These are phyloP conservation scores for Talaromyces atroroseus DNA, from an alignment of 2,329 filamentous ascomycete genomes.

Conservation along the genomic window DNA sequence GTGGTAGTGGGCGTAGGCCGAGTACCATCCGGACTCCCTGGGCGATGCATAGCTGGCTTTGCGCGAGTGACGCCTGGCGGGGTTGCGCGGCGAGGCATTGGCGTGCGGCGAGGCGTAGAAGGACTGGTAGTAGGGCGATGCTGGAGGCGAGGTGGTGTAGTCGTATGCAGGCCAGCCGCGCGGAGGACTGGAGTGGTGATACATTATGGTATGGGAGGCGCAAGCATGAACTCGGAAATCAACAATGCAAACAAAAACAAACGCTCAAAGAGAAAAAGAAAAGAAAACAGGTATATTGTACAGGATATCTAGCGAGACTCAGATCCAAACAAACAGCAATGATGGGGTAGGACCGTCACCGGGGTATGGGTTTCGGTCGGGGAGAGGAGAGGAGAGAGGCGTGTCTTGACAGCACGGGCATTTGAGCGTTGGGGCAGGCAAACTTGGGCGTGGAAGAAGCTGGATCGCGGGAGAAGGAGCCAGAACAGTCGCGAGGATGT, in stretches of 20 bases:
- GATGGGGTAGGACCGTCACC: slow-evolving; percentile 36
- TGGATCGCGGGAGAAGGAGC: not conserved
- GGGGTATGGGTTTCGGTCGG: slow-evolving; percentile 37
- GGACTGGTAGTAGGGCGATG: slow-evolving; percentile 44
- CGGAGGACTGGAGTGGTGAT: slow-evolving; percentile 43
- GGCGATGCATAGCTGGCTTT: slow-evolving; percentile 52
- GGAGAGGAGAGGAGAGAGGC: slow-evolving; percentile 35
- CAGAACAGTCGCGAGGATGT: not conserved
- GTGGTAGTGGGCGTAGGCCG: slow-evolving; percentile 44
- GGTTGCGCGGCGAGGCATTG: slow-evolving; percentile 41
- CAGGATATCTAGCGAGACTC: slow-evolving; percentile 39
- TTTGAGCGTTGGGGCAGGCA: slow-evolving; percentile 34
- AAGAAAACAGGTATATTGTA: slow-evolving; percentile 35
- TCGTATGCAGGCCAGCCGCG: slow-evolving; percentile 46
- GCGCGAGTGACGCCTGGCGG: slow-evolving; percentile 49
- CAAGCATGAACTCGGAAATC: slow-evolving; percentile 26
- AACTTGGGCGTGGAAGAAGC: slow-evolving; percentile 11
- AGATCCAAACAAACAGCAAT: slow-evolving; percentile 19
- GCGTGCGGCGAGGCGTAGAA: slow-evolving; percentile 53
- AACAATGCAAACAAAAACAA: slow-evolving; percentile 16
- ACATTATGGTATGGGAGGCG: slow-evolving; percentile 34
- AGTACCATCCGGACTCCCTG: slow-evolving; percentile 38
- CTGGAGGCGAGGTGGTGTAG: slow-evolving; percentile 44
- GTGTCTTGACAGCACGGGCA: slow-evolving; percentile 37
- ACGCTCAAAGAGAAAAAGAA: slow-evolving; percentile 1